phyloP scores from a whole-genome alignment of 169 alveolate genomes.

The Blepharisma undulans region DNA sequence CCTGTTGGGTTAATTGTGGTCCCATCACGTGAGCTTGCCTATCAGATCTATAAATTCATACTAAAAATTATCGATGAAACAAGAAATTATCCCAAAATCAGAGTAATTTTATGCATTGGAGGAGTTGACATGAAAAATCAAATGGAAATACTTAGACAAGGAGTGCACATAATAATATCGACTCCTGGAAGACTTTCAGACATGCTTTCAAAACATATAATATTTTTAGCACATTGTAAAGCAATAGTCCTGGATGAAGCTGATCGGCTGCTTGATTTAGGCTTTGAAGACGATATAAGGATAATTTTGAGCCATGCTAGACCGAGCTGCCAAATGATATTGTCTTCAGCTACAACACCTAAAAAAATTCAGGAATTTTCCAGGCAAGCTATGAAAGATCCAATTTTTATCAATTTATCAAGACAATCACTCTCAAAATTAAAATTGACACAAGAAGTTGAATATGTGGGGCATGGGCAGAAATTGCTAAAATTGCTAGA shows the following conservation, averaged over 20 bases:
- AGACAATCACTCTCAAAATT: constrained; percentile 83
- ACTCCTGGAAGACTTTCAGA: constrained; percentile 98
- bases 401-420: constrained; percentile 93
- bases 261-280: constrained; percentile 95
- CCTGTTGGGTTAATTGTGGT: constrained; percentile 92
- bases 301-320: constrained; percentile 89
- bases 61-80: background rate
- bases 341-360: constrained; percentile 98
- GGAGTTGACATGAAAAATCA: constrained; percentile 50
- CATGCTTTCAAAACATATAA: constrained; percentile 85
- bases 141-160: constrained; percentile 65
- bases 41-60: constrained; percentile 82
- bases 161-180: constrained; percentile 95
- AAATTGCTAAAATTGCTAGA: constrained; percentile 88
- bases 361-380: constrained; percentile 95
- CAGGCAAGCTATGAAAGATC: constrained; percentile 88
- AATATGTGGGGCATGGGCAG: constrained; percentile 91
- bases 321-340: constrained; percentile 92
- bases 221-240: constrained; percentile 88
- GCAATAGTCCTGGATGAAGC: constrained; percentile 97
- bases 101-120: constrained; percentile 44
- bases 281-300: constrained; percentile 95
- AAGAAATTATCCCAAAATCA: constrained; percentile 43
- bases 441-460: constrained; percentile 72
- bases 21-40: constrained; percentile 94